These are phyloP conservation scores for Schwanniomyces sp. DNA, from an alignment of 805 yeast species.

Conservation along the genomic window DNA sequence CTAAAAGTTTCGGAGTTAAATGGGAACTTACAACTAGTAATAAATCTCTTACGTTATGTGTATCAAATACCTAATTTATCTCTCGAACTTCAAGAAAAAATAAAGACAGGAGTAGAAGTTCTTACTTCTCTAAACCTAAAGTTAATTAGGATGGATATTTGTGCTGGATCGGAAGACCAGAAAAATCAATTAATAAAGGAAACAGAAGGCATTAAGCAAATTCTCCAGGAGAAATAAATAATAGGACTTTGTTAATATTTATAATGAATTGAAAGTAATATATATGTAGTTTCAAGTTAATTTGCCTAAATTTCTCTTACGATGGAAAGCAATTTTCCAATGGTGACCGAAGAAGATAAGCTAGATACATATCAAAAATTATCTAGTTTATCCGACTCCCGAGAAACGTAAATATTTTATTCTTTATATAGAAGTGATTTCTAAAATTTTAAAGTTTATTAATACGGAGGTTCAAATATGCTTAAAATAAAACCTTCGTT, in stretches of 20 bases:
- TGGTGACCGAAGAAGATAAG: no score
- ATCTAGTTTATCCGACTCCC: no score
- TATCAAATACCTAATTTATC: background rate
- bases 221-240: background rate
- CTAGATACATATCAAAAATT: no score
- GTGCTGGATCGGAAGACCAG: slow-evolving; percentile 1
- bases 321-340: no score
- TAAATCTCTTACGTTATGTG: slow-evolving; percentile 29
- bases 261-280: no score
- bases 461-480: slow-evolving; percentile 1
- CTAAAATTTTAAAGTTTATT: background rate
- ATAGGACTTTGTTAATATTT: no score
- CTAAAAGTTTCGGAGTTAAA: slow-evolving; percentile 30
- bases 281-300: no score
- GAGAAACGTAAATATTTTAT: no score
- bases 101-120: background rate
- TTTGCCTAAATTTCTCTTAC: background rate
- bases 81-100: background rate
- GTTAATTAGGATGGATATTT: slow-evolving; percentile 1
- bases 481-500: slow-evolving; percentile 11
- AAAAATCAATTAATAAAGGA: background rate
- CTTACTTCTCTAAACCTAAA: slow-evolving; percentile 3
- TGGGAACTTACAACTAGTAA: slow-evolving; percentile 30
- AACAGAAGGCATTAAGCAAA: background rate
- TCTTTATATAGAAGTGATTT: background rate